Base-by-base conservation (phyloP, 805 yeast genomes). In the Cyberlindnera maritima region DNA sequence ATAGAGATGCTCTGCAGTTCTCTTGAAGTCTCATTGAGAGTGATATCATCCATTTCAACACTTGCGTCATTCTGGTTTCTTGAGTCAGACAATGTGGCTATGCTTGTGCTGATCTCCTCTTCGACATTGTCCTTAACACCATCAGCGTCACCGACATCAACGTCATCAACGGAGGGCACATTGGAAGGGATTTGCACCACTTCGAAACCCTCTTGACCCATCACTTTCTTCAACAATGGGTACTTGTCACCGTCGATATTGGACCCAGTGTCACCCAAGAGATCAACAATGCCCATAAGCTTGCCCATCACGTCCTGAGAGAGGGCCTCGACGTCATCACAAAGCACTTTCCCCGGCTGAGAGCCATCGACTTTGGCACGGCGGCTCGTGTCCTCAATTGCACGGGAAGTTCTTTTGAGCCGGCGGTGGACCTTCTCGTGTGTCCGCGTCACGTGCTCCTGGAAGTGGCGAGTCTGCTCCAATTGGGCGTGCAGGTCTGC, bases 181-280 rank as follows among this genome's bases (percentile, higher is more conserved):
- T 21, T 9, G 25, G 25, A 21, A 6, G 25, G 25, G 5, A 21
- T 21, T 21, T 46, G 52, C n/a, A 46, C 48, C n/a, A 48, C 43
- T n/a, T 48, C 55, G n/a, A 39, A 48, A 2, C 48, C 50, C n/a
- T 48, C 52, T 23, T 52, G 48, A 3, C 49, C 46, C 36, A 46
- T 13, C 8, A 41, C 52, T 18, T 36, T 34, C 29, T 49, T 44
- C 44, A 52, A 18, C 37, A 48, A 29, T 0, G 55, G 55, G 21
- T 33, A 52, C 39, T 34, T 40, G 11, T 47, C 49, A 3, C 48
- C 49, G 40, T 48, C 55, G 13, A 52, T 25, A 12, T 48, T 41
- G 6, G 19, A 34, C 7, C 43, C 44, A 6, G 6, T 18, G 4
- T 28, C 48, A 3, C 33, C 17, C 8, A 52, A 17, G 3, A 23